A percentile compares a stretch with the other conserved stretches of the same genome.
Evolutionary conservation across 225 moss, liverwort and hornwort genomes (phyloP).

Genomic region (Ulota crispa): DNA sequence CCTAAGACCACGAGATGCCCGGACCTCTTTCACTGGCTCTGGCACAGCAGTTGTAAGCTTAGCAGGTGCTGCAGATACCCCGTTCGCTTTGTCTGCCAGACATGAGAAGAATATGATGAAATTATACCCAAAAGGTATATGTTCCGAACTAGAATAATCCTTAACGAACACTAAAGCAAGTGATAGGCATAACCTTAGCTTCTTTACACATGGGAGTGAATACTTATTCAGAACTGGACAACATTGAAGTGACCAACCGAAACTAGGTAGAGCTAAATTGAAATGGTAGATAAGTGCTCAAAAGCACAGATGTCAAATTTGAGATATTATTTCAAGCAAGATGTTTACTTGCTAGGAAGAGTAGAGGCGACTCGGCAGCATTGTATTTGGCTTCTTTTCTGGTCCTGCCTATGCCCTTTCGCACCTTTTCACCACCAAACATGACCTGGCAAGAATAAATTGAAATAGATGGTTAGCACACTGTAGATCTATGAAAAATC

Average conservation of each 20-base stretch:
- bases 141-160: background rate
- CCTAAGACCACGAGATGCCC: conserved; percentile 61
- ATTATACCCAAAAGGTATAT: background rate
- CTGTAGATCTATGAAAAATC: background rate
- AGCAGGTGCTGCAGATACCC: no score
- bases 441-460: no score
- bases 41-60: no score
- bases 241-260: background rate
- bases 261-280: background rate
- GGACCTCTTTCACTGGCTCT: no score
- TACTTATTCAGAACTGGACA: background rate
- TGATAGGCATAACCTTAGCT: background rate
- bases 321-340: no score
- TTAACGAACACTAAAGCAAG: conserved; percentile 5
- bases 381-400: conserved; percentile 84
- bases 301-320: background rate
- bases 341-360: conserved; percentile 71
- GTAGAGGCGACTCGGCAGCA: no score
- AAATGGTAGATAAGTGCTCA: background rate
- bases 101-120: background rate
- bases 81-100: conserved; percentile 42
- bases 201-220: background rate
- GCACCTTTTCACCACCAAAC: conserved; percentile 91
- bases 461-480: conserved; percentile 2
- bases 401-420: conserved; percentile 75